Base-by-base conservation (phyloP, 768 basidiomycete genomes). In the Russula earlei region DNA sequence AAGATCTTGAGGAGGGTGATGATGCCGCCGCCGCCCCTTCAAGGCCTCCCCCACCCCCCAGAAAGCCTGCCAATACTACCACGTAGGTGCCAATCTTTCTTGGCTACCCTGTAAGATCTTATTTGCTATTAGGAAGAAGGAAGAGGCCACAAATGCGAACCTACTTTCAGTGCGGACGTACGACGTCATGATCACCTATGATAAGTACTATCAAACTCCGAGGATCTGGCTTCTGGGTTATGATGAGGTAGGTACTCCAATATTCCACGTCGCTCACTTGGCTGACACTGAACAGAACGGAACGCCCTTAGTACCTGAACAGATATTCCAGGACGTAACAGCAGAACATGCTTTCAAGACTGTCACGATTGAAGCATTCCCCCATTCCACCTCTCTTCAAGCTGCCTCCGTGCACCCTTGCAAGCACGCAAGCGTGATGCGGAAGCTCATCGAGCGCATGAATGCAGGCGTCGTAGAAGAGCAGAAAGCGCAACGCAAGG, bases 151-250 rank as follows among this genome's bases (percentile, higher is more conserved):
- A 33, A 89, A 83, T 59, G 83, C 82, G 54, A 96, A 96, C 65
- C 76, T 97, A 25, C 75, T 98, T 40, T 91, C 94, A 77, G 91
- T 98, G 38, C 82, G 96, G 66, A 99, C 95, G 11, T 99, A 99
- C 75, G 96, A 99, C 69, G 94, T 97, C 66, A 91, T 96, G 87
- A 98, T 99, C 75, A 91, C 91, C 46, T 99, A 98, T 70, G 96
- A 99, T 80, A 99, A 98, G 75, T 95, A 94, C 71, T 98, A 99
- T 72, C 96, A 98, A 70, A 97, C 94, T 12, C 96, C 96, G 22
- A 83, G 95, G 63, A 87, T 97, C 68, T 99, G 96, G 96, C 73
- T 99, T 56, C 81, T 94, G 62, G 96, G 96, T 19, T 97, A 97
- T 67, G 94, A 97, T 67, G 96, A 98, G 82, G 92, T 89, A 60